Conservation (phyloP, 352 stramenopile species). For the Phytophthora melonis region DNA sequence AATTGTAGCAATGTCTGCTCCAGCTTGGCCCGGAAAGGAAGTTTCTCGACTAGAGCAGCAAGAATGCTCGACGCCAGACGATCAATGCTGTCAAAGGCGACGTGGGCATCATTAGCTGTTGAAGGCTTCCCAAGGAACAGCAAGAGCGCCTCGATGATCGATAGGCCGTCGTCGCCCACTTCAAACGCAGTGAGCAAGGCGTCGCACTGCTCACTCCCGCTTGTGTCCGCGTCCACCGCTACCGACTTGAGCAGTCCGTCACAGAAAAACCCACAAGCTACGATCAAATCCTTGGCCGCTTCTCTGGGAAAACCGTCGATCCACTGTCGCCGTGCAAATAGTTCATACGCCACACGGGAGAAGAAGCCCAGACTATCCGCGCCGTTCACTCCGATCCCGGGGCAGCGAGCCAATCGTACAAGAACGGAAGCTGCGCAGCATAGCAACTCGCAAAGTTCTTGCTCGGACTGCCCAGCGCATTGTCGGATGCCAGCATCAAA, state of each 20-base stretch:
- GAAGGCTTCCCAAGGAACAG: conserved; percentile 24
- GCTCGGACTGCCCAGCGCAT: conserved; percentile 11
- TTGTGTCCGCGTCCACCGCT: conserved; percentile 15
- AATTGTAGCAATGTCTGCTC: conserved; percentile 19
- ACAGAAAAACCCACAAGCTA: conserved; percentile 25
- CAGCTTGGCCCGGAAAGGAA: conserved; percentile 13
- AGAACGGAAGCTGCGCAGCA: conserved; percentile 17
- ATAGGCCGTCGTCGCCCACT: conserved; percentile 8
- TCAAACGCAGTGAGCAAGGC: conserved; percentile 1
- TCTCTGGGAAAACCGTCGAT: conserved; percentile 10
- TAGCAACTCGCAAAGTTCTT: conserved; percentile 1
- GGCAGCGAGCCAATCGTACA: conserved; percentile 15
- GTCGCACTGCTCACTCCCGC: neutral
- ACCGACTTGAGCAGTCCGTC: conserved; percentile 15
- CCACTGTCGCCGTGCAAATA: conserved; percentile 15
- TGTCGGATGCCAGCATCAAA: conserved; percentile 27
- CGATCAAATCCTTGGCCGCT: conserved; percentile 17
- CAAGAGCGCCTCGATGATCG: conserved; percentile 23
- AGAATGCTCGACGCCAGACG: conserved; percentile 23
- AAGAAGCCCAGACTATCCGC: conserved; percentile 11
- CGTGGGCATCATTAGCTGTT: conserved; percentile 6
- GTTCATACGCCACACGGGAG: conserved; percentile 27
- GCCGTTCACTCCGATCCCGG: neutral
- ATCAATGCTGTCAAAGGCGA: conserved; percentile 18
- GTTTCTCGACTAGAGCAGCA: conserved; percentile 27